These are phyloP conservation scores for Scheffersomyces illinoinensis DNA, from an alignment of 1,139 yeast species.

Conservation along the genomic window DNA sequence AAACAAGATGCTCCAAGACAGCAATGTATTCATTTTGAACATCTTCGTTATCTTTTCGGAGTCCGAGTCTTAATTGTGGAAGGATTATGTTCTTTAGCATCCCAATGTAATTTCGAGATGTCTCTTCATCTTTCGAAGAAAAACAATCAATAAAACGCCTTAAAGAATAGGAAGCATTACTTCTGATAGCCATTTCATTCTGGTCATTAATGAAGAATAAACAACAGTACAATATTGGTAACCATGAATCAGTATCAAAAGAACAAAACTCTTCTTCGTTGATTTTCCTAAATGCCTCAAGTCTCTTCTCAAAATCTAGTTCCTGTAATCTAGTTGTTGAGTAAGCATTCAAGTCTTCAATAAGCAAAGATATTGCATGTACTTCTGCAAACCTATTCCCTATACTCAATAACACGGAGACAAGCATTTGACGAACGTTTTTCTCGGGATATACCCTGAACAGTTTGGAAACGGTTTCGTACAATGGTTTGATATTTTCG, in stretches of 20 bases:
- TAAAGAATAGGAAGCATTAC: conserved; percentile 71
- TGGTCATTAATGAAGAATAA: conserved; percentile 75
- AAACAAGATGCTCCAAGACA: conserved; percentile 65
- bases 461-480: conserved; percentile 56
- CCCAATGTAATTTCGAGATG: conserved; percentile 37
- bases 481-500: conserved; percentile 55
- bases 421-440: conserved; percentile 60
- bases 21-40: conserved; percentile 72
- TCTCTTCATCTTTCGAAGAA: conserved; percentile 33
- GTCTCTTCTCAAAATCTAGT: conserved; percentile 76
- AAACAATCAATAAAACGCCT: conserved; percentile 65
- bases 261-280: conserved; percentile 54
- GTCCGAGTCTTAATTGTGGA: conserved; percentile 68
- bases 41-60: conserved; percentile 61
- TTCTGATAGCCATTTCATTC: conserved; percentile 77
- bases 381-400: conserved; percentile 54
- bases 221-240: conserved; percentile 69
- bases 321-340: conserved; percentile 64
- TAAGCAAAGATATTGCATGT: conserved; percentile 47
- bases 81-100: conserved; percentile 58
- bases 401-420: conserved; percentile 58
- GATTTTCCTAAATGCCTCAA: conserved; percentile 64
- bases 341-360: conserved; percentile 70
- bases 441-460: conserved; percentile 61
- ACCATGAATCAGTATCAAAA: conserved; percentile 67